Base-by-base conservation (phyloP, 129 eudicot species). In the Heracleum sosnowskyi region DNA sequence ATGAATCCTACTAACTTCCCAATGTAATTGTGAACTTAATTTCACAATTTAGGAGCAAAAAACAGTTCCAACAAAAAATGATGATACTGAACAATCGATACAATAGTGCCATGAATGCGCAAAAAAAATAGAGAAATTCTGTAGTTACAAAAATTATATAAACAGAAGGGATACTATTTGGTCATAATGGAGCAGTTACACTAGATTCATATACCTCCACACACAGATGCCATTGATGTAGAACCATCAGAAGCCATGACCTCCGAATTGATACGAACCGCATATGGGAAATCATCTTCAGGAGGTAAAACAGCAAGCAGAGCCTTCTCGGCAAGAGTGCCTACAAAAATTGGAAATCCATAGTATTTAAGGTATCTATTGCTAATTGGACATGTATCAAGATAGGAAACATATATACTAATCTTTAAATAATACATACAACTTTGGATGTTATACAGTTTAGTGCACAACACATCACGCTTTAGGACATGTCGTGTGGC, bases 171-270 rank as follows among this genome's bases (percentile, higher is more conserved):
- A n/a, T 24, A 31, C 75, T 62, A 31, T 63, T 37, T 33, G 41
- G 29, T 39, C n/a, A 26, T 12, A 49, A 53, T 44, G 26, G 29
- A 17, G 57, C 18, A 49, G n/a, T 53, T 47, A 66, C 31, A 64
- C 77, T 45, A 75, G 77, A 63, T 79, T 44, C 16, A 51, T 33
- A 69, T 86, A 94, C 98, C 98, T 85, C 96, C 98, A 87, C 97
- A 94, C 40, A 94, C 98, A 63, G 96, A 88, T 81, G 98, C 98
- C 98, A 94, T 94, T 62, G 98, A 94, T 26, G 98, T 94, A 35
- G 98, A 94, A 49, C 98, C 98, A 88, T 94, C 98, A 81, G 97
- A 94, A 20, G 96, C 96, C 98, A 94, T 94, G 77, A 94, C 98
- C 87, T 91, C 98, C 40, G 98, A 89, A 87, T 94, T 94, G 80